These are phyloP conservation scores for Orbilia quercus DNA, from an alignment of 2,329 filamentous ascomycete species.

Conservation along the genomic window DNA sequence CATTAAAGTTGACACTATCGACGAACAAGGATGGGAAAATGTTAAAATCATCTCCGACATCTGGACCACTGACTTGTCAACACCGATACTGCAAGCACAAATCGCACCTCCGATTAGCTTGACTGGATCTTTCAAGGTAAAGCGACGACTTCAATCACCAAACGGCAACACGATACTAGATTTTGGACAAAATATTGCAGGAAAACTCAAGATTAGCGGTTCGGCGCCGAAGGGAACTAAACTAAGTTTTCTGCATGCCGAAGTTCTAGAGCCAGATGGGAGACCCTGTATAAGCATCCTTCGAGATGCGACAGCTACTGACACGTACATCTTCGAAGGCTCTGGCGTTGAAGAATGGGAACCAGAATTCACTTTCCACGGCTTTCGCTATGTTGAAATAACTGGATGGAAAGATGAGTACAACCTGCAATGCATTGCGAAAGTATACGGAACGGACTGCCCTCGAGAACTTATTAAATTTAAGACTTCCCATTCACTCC, in stretches of 20 bases:
- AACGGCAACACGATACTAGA: slow-evolving; percentile 32
- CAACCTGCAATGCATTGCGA: slow-evolving; percentile 60
- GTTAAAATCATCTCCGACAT: slow-evolving; percentile 32
- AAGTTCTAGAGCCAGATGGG: slow-evolving; percentile 38
- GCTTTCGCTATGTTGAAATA: slow-evolving; percentile 68
- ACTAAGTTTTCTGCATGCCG: slow-evolving; percentile 42
- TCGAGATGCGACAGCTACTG: slow-evolving; percentile 35
- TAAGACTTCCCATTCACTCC: slow-evolving; percentile 66
- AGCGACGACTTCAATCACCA: slow-evolving; percentile 20
- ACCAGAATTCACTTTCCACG: slow-evolving; percentile 69
- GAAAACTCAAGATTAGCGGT: slow-evolving; percentile 38
- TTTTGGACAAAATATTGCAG: slow-evolving; percentile 48
- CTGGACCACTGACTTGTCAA: slow-evolving; percentile 15
- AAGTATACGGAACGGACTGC: slow-evolving; percentile 67
- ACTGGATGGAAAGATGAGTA: slow-evolving; percentile 63
- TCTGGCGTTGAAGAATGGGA: slow-evolving; percentile 61
- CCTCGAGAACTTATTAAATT: slow-evolving; percentile 68
- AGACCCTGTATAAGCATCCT: slow-evolving; percentile 37
- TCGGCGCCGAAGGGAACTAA: slow-evolving; percentile 40
- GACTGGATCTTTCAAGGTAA: slow-evolving; percentile 28
- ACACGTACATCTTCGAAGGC: slow-evolving; percentile 46
- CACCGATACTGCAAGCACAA: slow-evolving; percentile 30
- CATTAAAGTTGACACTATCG: slow-evolving; percentile 10
- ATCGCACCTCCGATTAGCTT: slow-evolving; percentile 36
- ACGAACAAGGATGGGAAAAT: slow-evolving; percentile 22